Base-by-base conservation (phyloP, 805 yeast species). In the Schwanniomyces vanrijiae region DNA sequence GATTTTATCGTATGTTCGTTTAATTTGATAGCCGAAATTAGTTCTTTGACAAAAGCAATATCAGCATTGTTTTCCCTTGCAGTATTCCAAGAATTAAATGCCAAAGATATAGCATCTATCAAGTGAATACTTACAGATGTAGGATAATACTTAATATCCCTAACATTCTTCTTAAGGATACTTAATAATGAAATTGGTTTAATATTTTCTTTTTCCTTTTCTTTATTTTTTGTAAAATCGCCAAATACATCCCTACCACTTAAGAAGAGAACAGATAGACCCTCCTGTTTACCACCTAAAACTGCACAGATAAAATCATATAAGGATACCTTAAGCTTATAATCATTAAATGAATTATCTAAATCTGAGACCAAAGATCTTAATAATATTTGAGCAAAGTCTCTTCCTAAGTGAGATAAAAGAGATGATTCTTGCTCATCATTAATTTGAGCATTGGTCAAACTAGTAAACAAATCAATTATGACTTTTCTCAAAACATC, bases 41-140 rank as follows among this genome's bases (percentile, higher is more conserved):
- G 60, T 33, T 69, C 74, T 9, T 68, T 65, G 11, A 79, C 67
- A 44, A 80, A 80, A n/a, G 61, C 61, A 19, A 56, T 57, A 55
- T 84, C 89, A 5, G 72, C 61, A 5, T 75, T 78, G 44, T 72
- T 71, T 38, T 80, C 78, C 43, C 80, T 76, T 0, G 82, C 80
- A 1, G 84, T 76, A 0, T 86, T 80, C 95, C 96, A 88, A 0
- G 89, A 79, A 60, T 87, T 88, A 56, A 84, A 80, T 0, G 95
- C 90, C 42, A 80, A 68, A 0, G 94, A 78, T 22, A 90, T 74
- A 0, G 95, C 82, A 60, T 87, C 90, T 18, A 88, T 73, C 20
- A 90, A 64, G 51, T 84, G 84, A 19, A 84, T 77, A 20, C 85
- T 78, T n/a, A 84, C 83, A 14, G 79, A 71, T 44, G 81, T 76